These are phyloP conservation scores for Suillus variegatus DNA, from an alignment of 768 basidiomycete species.

Conservation along the genomic window DNA sequence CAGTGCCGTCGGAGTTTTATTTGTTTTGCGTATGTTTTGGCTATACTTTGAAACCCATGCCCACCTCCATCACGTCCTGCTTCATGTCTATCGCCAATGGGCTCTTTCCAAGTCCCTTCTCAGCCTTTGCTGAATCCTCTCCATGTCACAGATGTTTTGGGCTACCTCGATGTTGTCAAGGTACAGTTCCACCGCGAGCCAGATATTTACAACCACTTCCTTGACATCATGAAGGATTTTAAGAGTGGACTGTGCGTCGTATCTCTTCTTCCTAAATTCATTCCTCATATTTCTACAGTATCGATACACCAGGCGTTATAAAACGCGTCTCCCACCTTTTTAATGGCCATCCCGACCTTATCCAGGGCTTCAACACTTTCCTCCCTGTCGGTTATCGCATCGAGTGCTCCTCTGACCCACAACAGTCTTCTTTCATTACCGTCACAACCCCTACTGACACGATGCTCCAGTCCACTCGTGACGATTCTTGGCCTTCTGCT, in stretches of 20 bases:
- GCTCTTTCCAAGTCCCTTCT: conserved; percentile 22
- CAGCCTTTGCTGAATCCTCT: conserved; percentile 40
- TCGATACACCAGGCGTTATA: conserved; percentile 98
- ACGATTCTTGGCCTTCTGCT: conserved; percentile 42
- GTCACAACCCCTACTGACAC: conserved; percentile 77
- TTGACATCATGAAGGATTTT: conserved; percentile 79
- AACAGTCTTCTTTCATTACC: conserved; percentile 67
- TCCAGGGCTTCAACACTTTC: conserved; percentile 99
- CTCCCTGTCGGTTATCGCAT: conserved; percentile 94
- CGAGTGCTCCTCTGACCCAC: conserved; percentile 69
- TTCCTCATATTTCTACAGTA: conserved; percentile 48
- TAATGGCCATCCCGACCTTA: conserved; percentile 84
- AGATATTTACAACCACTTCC: conserved; percentile 62
- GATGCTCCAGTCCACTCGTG: conserved; percentile 54
- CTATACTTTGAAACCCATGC: too few species aligned
- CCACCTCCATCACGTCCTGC: conserved; percentile 15
- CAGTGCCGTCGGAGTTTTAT: too few species aligned
- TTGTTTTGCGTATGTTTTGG: too few species aligned
- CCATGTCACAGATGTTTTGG: conserved; percentile 63
- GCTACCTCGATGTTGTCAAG: conserved; percentile 67
- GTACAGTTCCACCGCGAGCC: conserved; percentile 57
- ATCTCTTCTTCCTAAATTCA: background rate
- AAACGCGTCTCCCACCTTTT: conserved; percentile 93
- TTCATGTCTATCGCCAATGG: conserved; percentile 21
- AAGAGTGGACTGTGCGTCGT: conserved; percentile 57